Conservation (phyloP, 139 green algal species). For the Chlorella sp. region DNA sequence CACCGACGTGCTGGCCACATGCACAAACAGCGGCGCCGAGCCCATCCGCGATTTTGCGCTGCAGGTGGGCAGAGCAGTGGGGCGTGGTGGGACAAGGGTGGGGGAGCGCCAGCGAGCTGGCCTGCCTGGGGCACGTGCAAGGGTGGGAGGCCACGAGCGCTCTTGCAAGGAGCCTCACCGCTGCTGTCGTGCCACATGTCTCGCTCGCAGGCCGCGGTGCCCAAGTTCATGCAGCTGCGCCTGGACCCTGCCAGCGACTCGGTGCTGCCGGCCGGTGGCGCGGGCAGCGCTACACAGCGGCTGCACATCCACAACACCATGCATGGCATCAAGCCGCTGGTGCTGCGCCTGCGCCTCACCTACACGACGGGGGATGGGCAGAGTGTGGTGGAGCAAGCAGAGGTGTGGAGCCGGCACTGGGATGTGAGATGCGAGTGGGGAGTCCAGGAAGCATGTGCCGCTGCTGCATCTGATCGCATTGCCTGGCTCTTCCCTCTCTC, state of each 20-base stretch:
- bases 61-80: conserved; percentile 80
- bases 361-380: conserved; percentile 49
- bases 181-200: background rate
- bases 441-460: no score
- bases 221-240: conserved; percentile 86
- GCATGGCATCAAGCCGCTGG: conserved; percentile 78
- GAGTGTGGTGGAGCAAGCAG: conserved; percentile 53
- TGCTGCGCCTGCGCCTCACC: conserved; percentile 78
- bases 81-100: conserved; percentile 21
- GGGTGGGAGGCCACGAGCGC: no score
- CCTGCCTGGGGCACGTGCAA: background rate
- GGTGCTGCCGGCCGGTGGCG: conserved; percentile 42
- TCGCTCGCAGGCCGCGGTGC: conserved; percentile 81
- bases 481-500: no score
- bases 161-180: no score
- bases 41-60: conserved; percentile 81
- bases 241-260: conserved; percentile 75
- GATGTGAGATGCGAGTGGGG: no score
- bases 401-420: no score
- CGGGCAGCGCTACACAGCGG: conserved; percentile 60
- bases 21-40: conserved; percentile 58
- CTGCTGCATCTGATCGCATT: no score
- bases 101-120: background rate
- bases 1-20: conserved; percentile 72
- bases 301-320: conserved; percentile 84